A percentile compares a stretch with the other conserved stretches of the same genome.
These are phyloP conservation scores for Aspergillus sp. DNA, from an alignment of 2,329 filamentous ascomycete species.

Conservation along the genomic window DNA sequence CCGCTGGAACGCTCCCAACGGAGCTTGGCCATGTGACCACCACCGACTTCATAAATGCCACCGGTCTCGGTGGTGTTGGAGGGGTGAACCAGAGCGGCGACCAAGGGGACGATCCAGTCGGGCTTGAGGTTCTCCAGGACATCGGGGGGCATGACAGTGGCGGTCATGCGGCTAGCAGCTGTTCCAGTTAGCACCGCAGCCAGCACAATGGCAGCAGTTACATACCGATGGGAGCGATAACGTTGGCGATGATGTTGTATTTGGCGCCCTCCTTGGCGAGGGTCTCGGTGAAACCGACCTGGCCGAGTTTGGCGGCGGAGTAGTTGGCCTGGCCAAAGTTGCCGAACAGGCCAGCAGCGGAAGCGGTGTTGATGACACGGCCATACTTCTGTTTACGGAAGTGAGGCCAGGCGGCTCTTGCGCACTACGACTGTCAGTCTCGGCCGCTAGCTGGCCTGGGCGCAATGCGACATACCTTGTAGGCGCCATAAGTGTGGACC, in stretches of 20 bases:
- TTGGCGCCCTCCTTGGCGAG: slow-evolving; percentile 94
- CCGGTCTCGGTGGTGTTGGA: slow-evolving; percentile 76
- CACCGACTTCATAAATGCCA: slow-evolving; percentile 86
- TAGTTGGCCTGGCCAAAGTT: slow-evolving; percentile 96
- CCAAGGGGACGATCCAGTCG: slow-evolving; percentile 89
- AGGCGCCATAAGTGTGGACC: slow-evolving; percentile 86
- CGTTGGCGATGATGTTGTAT: slow-evolving; percentile 95
- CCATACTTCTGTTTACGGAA: slow-evolving; percentile 99
- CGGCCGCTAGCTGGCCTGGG: slow-evolving; percentile 9
- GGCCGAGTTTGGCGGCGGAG: slow-evolving; percentile 87
- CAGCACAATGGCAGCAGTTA: neutral
- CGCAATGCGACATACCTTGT: slow-evolving; percentile 51
- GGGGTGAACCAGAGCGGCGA: slow-evolving; percentile 78
- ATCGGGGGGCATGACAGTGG: slow-evolving; percentile 92
- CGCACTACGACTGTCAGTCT: slow-evolving; percentile 44
- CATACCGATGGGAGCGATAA: slow-evolving; percentile 72
- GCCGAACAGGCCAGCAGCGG: slow-evolving; percentile 90
- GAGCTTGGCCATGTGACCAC: slow-evolving; percentile 83
- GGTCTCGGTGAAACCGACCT: slow-evolving; percentile 96
- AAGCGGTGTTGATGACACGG: slow-evolving; percentile 90
- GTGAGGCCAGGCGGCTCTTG: slow-evolving; percentile 88
- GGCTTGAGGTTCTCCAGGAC: slow-evolving; percentile 77
- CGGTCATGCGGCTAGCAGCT: slow-evolving; percentile 91
- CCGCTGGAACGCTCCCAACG: slow-evolving; percentile 91
- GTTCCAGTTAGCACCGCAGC: slow-evolving; percentile 6